Evolutionary conservation across 176 grass and related monocot species (phyloP).

Genomic region (Canna indica): DNA sequence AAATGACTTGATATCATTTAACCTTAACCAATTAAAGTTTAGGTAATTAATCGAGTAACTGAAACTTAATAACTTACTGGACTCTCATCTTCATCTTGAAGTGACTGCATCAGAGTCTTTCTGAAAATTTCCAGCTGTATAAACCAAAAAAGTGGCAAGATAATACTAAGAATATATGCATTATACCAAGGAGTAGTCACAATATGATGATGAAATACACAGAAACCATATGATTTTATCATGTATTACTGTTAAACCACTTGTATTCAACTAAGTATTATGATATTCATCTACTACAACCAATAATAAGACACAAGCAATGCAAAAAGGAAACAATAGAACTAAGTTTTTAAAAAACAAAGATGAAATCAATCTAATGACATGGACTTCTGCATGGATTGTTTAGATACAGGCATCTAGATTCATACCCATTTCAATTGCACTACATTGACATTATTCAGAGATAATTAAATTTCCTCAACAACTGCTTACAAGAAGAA

Average conservation of each 20-base stretch:
- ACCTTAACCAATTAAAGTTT: neutral
- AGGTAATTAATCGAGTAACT: neutral
- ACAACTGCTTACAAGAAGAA: no score
- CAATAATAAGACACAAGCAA: neutral
- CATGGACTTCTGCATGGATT: neutral
- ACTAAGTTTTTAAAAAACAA: neutral
- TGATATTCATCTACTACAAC: neutral
- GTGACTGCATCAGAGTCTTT: slow-evolving; percentile 82
- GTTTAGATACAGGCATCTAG: no score
- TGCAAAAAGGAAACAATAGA: neutral
- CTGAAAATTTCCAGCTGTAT: slow-evolving; percentile 83
- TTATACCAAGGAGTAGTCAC: neutral
- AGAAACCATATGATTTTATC: neutral
- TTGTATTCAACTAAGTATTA: neutral
- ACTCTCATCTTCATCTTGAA: slow-evolving; percentile 78
- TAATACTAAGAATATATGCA: neutral
- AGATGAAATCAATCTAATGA: neutral
- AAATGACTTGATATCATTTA: neutral
- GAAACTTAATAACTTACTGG: slow-evolving; percentile 34
- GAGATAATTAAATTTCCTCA: no score
- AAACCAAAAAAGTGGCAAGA: slow-evolving; percentile 8
- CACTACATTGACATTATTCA: no score
- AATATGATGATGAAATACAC: neutral
- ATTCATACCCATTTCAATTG: no score
- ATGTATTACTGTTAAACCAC: neutral